Percentiles rank a stretch among this genome's conserved stretches.
These are phyloP conservation scores for Pulveroboletus frians DNA, from an alignment of 768 basidiomycete genomes.

Conservation along the genomic window DNA sequence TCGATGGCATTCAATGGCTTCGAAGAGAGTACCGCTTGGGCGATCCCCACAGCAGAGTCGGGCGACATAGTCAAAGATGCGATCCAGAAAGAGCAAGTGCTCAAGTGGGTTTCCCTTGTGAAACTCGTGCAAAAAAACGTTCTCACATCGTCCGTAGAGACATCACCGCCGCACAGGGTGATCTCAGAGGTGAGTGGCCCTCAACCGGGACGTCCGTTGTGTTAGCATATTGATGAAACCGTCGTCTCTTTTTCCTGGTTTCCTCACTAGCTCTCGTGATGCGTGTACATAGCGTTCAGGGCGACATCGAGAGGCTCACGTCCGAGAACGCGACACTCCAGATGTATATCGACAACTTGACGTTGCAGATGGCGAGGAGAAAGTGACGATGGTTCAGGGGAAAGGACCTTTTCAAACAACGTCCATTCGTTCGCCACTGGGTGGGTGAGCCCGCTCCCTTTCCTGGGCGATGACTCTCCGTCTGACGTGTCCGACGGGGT, in stretches of 20 bases:
- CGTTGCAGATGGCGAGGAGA: slow-evolving; percentile 79
- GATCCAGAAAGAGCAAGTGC: slow-evolving; percentile 67
- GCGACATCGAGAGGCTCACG: slow-evolving; percentile 73
- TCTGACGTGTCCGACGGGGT: neutral
- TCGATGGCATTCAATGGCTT: slow-evolving; percentile 44
- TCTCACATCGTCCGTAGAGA: slow-evolving; percentile 45
- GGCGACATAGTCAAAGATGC: slow-evolving; percentile 72
- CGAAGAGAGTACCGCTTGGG: slow-evolving; percentile 48
- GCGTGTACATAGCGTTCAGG: slow-evolving; percentile 64
- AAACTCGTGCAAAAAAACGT: neutral
- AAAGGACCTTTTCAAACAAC: neutral
- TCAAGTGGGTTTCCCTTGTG: slow-evolving; percentile 52
- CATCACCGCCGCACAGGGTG: slow-evolving; percentile 68
- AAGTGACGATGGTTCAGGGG: slow-evolving; percentile 37
- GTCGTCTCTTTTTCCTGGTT: neutral
- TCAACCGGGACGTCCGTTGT: neutral
- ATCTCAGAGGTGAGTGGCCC: slow-evolving; percentile 57
- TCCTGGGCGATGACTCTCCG: neutral
- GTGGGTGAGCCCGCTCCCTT: slow-evolving; percentile 4
- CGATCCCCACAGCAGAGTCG: slow-evolving; percentile 36
- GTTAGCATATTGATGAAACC: neutral
- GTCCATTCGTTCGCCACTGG: neutral
- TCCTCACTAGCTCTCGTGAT: slow-evolving; percentile 51
- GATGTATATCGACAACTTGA: slow-evolving; percentile 87
- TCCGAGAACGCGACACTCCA: slow-evolving; percentile 81